phyloP scores from a whole-genome alignment of 1,139 yeast genomes.

The Kodamaea sp. region DNA sequence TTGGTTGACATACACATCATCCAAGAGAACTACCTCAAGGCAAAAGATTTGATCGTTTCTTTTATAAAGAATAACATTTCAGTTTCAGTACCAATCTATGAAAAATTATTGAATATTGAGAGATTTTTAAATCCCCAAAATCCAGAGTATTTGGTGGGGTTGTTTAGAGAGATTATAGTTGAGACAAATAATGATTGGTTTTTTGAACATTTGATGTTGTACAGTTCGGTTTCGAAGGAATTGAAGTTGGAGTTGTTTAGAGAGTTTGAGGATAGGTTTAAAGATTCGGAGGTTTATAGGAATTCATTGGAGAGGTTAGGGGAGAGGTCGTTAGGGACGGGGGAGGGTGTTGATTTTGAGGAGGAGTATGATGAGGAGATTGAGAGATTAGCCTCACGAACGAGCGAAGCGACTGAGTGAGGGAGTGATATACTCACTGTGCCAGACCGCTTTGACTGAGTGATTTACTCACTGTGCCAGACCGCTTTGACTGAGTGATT shows the following conservation, averaged over 20 bases:
- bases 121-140: constrained; percentile 23
- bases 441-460: no score
- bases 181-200: constrained; percentile 25
- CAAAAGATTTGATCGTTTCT: constrained; percentile 34
- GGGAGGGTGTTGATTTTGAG: constrained; percentile 1
- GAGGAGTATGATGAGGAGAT: constrained; percentile 4
- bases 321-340: constrained; percentile 3
- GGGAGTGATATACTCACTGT: no score
- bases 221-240: constrained; percentile 8
- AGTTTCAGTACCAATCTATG: constrained; percentile 32
- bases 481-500: no score
- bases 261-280: constrained; percentile 10
- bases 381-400: neutral
- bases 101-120: constrained; percentile 39
- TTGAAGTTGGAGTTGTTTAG: constrained; percentile 10
- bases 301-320: constrained; percentile 7
- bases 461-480: no score
- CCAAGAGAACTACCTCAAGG: constrained; percentile 28
- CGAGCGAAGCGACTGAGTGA: no score
- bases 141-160: constrained; percentile 21
- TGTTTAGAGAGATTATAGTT: constrained; percentile 23
- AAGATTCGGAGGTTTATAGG: constrained; percentile 8
- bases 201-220: constrained; percentile 13
- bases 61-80: constrained; percentile 26
- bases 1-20: constrained; percentile 39